A percentile compares a stretch with the other conserved stretches of the same genome.
Conservation (phyloP, 148 eudicot species). For the Spergularia marina region DNA sequence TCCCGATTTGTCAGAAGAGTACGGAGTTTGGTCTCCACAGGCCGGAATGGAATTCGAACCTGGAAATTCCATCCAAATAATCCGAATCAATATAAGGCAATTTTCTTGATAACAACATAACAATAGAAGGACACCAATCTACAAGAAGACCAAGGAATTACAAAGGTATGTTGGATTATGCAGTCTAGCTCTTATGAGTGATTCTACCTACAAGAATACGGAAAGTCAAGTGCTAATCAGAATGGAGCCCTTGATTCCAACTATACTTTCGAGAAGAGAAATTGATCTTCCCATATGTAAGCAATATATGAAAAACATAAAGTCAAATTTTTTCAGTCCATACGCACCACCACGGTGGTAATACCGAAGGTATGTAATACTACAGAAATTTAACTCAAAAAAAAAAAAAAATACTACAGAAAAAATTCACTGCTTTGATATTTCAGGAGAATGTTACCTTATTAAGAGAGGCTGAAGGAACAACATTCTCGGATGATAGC, state of each 20-base stretch:
- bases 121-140: background rate
- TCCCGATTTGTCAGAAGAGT: constrained; percentile 78
- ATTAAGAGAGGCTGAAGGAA: constrained; percentile 69
- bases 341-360: background rate
- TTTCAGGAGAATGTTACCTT: constrained; percentile 41
- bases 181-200: background rate
- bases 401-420: constrained; percentile 1
- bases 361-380: background rate
- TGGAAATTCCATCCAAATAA: constrained; percentile 28
- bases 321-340: background rate
- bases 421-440: background rate
- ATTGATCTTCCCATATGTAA: background rate
- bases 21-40: constrained; percentile 65
- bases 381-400: no score
- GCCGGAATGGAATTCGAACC: constrained; percentile 82
- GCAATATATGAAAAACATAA: background rate
- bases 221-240: background rate
- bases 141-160: background rate
- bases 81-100: background rate
- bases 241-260: background rate
- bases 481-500: constrained; percentile 76
- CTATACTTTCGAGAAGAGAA: background rate
- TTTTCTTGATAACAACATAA: no score
- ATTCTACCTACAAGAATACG: background rate
- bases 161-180: background rate